Evolutionary conservation across 192 early-diverging fungal genomes (phyloP).

Genomic region (Backusella australiensis): DNA sequence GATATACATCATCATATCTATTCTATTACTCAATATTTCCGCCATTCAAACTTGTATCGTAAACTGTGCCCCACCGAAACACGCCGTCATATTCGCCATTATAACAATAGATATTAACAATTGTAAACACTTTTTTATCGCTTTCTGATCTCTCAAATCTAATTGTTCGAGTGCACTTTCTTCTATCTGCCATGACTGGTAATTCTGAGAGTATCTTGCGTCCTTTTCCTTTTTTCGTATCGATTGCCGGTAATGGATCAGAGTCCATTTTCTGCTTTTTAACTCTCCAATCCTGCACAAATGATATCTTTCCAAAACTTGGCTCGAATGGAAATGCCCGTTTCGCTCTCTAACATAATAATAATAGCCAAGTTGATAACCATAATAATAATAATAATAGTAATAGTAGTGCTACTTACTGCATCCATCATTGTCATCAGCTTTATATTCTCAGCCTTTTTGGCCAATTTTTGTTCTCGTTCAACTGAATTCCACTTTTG

Average conservation of each 20-base stretch:
- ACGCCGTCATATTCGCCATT: conserved; percentile 60
- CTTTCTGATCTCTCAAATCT: conserved; percentile 61
- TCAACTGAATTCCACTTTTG: conserved; percentile 73
- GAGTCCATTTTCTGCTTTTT: conserved; percentile 55
- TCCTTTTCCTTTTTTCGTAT: conserved; percentile 46
- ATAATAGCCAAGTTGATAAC: background rate
- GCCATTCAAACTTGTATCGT: conserved; percentile 64
- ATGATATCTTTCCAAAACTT: conserved; percentile 67
- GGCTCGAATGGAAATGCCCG: conserved; percentile 57
- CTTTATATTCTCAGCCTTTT: conserved; percentile 66
- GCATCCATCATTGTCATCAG: conserved; percentile 73
- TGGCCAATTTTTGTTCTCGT: conserved; percentile 63
- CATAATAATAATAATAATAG: background rate
- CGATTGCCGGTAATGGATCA: conserved; percentile 47
- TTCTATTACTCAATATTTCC: conserved; percentile 56
- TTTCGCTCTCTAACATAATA: conserved; percentile 31
- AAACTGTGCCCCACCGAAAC: conserved; percentile 64
- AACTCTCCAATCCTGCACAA: conserved; percentile 68
- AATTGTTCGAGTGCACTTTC: conserved; percentile 65
- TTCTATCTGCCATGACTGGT: conserved; percentile 50
- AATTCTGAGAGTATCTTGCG: conserved; percentile 31
- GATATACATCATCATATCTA: background rate
- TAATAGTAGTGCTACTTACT: conserved; percentile 20
- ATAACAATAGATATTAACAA: conserved; percentile 57
- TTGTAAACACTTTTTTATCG: conserved; percentile 55